Base-by-base conservation (phyloP, 306 rosid genomes). In the Biancaea sappan region DNA sequence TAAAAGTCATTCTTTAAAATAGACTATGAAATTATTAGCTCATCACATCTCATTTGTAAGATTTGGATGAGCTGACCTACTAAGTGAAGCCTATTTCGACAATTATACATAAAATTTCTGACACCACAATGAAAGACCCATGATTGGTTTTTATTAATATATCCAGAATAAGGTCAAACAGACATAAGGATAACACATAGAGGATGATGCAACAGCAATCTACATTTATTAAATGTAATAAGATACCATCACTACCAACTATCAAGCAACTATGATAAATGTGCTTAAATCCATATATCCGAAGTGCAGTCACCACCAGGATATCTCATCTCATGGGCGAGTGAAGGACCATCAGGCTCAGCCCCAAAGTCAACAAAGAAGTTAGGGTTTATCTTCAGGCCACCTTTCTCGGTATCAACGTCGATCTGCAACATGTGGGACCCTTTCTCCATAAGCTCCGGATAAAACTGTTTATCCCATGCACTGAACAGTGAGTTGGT, bases 301-400 rank as follows among this genome's bases (percentile, higher is more conserved):
- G 93, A 94, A 71, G 98, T 94, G 90, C 97, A 94, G 73, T 94
- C 98, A 19, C 98, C 97, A 71, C 98, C 98, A 35, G 97, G 98
- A 51, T 90, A 91, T 82, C 98, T 84, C 94, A 90, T 90, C 84
- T 94, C 98, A 80, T 94, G 98, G 21, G 97, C 98, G 58, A 94
- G 93, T 26, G 97, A 82, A 73, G 98, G 98, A 50, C 98, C 98
- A 66, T 83, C 83, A 46, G 98, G 95, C 79, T 94, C 98, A 66
- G 83, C 80, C 61, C 92, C 97, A 51, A 94, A 94, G 87, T 94
- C 98, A 22, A 94, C 91, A 21, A 94, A 94, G 76, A 94, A 91
- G 69, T 85, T 84, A 0, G 93, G 89, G 79, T 94, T 94, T 26
- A 91, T 29, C 68, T 82, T 71, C 18, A 91, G 82, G 21, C 97